Base-by-base conservation (phyloP, 1,139 yeast genomes). In the Debaryomycetaceae sp. region DNA sequence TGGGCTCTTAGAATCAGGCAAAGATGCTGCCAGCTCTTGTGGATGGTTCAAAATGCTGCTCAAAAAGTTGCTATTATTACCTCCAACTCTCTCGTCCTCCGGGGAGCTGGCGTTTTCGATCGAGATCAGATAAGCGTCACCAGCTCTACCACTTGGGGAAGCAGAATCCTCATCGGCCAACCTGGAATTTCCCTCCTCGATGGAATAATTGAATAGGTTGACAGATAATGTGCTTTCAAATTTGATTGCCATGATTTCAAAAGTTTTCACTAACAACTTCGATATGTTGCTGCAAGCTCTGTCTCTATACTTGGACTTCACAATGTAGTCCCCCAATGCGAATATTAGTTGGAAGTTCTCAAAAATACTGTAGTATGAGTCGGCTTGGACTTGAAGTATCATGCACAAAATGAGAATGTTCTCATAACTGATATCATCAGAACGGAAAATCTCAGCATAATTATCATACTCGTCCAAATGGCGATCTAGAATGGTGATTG, bases 381-480 rank as follows among this genome's bases (percentile, higher is more conserved):
- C 79, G 14, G 69, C 49, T 42, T 71, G 72, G 29, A 72, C 60
- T 48, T 69, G 75, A 14, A 74, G 52, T 4, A 70, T 54, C 5
- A 74, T 58, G 6, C 68, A 65, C 6, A 73, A 42, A 13, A 66
- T 45, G 31, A 66, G 45, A n/a, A 55, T 45, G 14, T 58, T 56
- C 41, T 64, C 64, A 40, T 64, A 63, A 29, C 59, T 61, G 24
- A 36, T 42, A 14, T 48, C 46, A 14, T 51, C 49, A 7, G 49
- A 50, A 23, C 45, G 42, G 5, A 39, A 23, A 24, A 43, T 17
- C 8, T 35, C 37, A 44, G 48, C 54, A 45, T 66, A 60, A 38
- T 57, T 65, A 47, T 72, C 78, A 45, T 69, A 72, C 45, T 71
- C 74, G 54, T 73, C 78, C 40, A 73, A 55, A 53, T 73, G 78